Conservation (phyloP, 768 basidiomycete species). For the Pleurotus sapidus region DNA sequence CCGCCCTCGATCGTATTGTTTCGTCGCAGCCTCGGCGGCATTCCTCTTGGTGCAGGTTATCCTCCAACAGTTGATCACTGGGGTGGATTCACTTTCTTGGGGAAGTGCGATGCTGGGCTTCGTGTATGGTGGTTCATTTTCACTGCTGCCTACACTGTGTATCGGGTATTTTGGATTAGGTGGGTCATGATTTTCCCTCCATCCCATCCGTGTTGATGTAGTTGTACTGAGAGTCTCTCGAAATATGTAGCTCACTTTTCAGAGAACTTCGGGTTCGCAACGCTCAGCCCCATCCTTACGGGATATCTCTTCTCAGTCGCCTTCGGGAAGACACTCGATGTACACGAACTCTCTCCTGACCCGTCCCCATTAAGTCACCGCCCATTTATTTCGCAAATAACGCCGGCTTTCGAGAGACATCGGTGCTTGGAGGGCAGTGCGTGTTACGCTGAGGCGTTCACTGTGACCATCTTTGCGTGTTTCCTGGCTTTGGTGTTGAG, state of each 20-base stretch:
- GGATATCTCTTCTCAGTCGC: conserved; percentile 81
- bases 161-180: conserved; percentile 90
- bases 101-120: conserved; percentile 55
- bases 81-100: conserved; percentile 67
- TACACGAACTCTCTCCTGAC: conserved; percentile 40
- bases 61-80: conserved; percentile 45
- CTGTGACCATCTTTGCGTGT: conserved; percentile 48
- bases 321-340: conserved; percentile 80
- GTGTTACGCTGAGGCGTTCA: conserved; percentile 60
- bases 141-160: conserved; percentile 69
- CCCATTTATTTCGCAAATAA: neutral
- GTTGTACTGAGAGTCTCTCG: neutral
- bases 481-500: conserved; percentile 42
- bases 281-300: conserved; percentile 70
- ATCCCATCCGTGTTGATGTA: neutral
- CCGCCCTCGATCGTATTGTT: conserved; percentile 67
- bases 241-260: conserved; percentile 58
- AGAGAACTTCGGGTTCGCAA: conserved; percentile 84
- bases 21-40: conserved; percentile 59
- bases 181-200: conserved; percentile 32
- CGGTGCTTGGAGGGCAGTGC: conserved; percentile 57
- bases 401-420: conserved; percentile 17
- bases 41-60: conserved; percentile 75
- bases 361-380: neutral
- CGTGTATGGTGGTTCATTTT: conserved; percentile 72